phyloP scores from a whole-genome alignment of 306 rosid species.

The Dryas drummondii region DNA sequence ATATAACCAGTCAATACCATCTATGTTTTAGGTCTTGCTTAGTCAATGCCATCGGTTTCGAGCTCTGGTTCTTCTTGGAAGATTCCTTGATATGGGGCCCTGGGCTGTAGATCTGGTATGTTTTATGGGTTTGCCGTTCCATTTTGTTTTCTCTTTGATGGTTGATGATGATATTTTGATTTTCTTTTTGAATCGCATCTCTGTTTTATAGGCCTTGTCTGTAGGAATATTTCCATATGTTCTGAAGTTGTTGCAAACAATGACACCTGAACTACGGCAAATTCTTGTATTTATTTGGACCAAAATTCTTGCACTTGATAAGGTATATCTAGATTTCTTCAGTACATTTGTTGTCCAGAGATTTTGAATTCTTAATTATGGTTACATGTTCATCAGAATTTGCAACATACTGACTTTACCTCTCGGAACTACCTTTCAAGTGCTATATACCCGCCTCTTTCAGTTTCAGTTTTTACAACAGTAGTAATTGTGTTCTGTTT shows the following conservation, averaged over 20 bases:
- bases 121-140: slow-evolving; percentile 3
- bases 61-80: slow-evolving; percentile 92
- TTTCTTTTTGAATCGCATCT: slow-evolving; percentile 20
- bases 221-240: slow-evolving; percentile 99
- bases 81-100: slow-evolving; percentile 98
- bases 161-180: slow-evolving; percentile 12
- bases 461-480: background rate
- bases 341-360: slow-evolving; percentile 1
- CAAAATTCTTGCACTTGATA: slow-evolving; percentile 95
- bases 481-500: slow-evolving; percentile 17
- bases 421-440: background rate
- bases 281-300: slow-evolving; percentile 99
- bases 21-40: slow-evolving; percentile 76
- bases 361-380: background rate
- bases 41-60: slow-evolving; percentile 93
- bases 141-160: slow-evolving; percentile 11
- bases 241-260: slow-evolving; percentile 89
- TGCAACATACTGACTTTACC: background rate
- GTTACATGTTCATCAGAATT: background rate
- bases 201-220: slow-evolving; percentile 68
- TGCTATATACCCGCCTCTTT: background rate
- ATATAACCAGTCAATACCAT: slow-evolving; percentile 17
- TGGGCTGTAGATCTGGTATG: slow-evolving; percentile 99
- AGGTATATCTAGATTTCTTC: slow-evolving; percentile 51
- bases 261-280: slow-evolving; percentile 89